Conservation (phyloP, 805 yeast species). For the Nematodospora valgi region DNA sequence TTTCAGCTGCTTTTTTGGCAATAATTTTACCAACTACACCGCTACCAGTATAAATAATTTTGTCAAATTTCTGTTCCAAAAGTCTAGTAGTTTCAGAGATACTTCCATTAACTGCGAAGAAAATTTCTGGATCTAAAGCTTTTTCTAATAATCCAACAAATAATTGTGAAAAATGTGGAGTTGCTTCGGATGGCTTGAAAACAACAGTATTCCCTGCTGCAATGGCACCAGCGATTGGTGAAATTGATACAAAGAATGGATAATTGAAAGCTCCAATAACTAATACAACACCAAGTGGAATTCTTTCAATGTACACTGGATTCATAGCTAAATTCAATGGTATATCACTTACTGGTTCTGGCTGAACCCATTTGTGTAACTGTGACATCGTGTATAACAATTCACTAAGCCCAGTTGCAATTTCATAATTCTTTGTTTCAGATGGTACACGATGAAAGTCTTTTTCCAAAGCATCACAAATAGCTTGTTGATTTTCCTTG, state of each 20-base stretch:
- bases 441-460: constrained; percentile 66
- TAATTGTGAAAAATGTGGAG: constrained; percentile 58
- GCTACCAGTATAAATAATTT: constrained; percentile 85
- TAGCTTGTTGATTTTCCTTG: constrained; percentile 50
- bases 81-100: constrained; percentile 57
- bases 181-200: constrained; percentile 70
- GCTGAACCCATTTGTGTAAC: constrained; percentile 60
- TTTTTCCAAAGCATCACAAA: constrained; percentile 54
- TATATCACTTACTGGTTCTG: constrained; percentile 36
- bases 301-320: constrained; percentile 31
- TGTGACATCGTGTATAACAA: constrained; percentile 55
- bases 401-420: constrained; percentile 50
- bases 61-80: constrained; percentile 67
- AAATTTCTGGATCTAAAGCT: constrained; percentile 53
- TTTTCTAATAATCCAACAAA: constrained; percentile 52
- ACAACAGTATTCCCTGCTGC: constrained; percentile 84
- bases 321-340: constrained; percentile 33
- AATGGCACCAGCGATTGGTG: constrained; percentile 74
- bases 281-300: constrained; percentile 62
- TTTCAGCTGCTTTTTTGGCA: constrained; percentile 78
- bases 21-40: constrained; percentile 72
- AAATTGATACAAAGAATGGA: constrained; percentile 61
- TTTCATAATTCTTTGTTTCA: constrained; percentile 65
- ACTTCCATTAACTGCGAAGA: constrained; percentile 71
- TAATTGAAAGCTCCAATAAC: constrained; percentile 80